Evolutionary conservation across 164 flowering plant genomes (phyloP), one percentile per base, ranked within the genome.

Genomic region (Annona cherimola): DNA sequence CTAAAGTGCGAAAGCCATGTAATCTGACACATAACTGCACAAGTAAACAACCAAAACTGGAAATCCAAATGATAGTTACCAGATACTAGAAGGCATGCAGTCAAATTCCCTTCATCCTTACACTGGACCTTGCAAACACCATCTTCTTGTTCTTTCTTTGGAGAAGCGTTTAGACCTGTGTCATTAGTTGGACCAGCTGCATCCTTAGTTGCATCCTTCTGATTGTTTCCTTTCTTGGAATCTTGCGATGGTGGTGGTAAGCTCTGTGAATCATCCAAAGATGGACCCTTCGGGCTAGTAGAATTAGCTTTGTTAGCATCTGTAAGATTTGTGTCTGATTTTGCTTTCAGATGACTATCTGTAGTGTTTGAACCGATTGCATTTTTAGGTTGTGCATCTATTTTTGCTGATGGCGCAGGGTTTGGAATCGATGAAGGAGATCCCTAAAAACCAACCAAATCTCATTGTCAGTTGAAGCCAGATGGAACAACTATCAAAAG

Each of bases 81-180:
- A 69, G 9, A 45, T 45, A 44, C 66, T 68, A 41, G 68, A 46
- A 84, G 54, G 74, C 85, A 84, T 26, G 81, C 85, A 71, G 67
- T 35, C 80, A 82, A 19, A 2, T 66, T n/a, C 68, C 71, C 75
- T 4, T 44, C 19, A 45, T 64, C 73, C 45, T 5, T 2, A 79
- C 87, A 80, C 35, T 3, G 57, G 42, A 66, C 71, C 1, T 60
- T 70, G 66, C 88, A 85, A n/a, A 54, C 78, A 14, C 70, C 81
- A 60, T 4, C 40, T 1, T 41, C 45, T 20, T 19, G 40, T 20
- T 42, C 44, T 9, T 11, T 44, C n/a, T 61, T 66, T 63, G 4
- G 7, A 2, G 71, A 19, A 20, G 61, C 42, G 20, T 41, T 26
- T 26, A 26, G 35, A 26, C 35, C 14, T 7, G 5, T 11, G 16